Percentiles rank a stretch among this genome's conserved stretches.
These are phyloP conservation scores for Wickerhamiella spandovensis DNA, from an alignment of 805 yeast species.

Conservation along the genomic window DNA sequence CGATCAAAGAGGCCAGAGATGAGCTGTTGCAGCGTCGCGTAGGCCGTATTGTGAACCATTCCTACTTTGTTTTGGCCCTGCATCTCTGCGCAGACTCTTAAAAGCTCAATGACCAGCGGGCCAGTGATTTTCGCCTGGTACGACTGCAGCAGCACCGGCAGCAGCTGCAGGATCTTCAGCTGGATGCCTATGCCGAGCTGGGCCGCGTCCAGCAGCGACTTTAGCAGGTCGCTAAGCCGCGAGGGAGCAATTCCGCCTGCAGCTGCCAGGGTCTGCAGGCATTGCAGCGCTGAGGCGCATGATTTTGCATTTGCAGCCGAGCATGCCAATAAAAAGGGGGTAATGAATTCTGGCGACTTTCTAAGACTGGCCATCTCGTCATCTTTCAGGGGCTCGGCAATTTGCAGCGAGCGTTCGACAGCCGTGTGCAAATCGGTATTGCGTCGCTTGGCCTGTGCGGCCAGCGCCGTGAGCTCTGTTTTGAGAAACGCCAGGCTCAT, in stretches of 20 bases:
- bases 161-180: constrained; percentile 67
- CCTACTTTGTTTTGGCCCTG: constrained; percentile 56
- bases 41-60: constrained; percentile 78
- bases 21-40: constrained; percentile 84
- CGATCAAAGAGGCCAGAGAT: constrained; percentile 67
- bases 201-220: constrained; percentile 59
- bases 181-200: constrained; percentile 71
- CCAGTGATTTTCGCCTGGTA: constrained; percentile 47
- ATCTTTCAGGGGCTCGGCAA: constrained; percentile 8
- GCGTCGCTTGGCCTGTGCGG: constrained; percentile 59
- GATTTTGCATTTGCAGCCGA: constrained; percentile 63
- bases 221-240: constrained; percentile 41
- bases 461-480: constrained; percentile 45
- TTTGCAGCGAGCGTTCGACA: constrained; percentile 14
- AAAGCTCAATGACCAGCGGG: constrained; percentile 39
- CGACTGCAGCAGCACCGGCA: constrained; percentile 60
- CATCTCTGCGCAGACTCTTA: constrained; percentile 58
- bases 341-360: constrained; percentile 36
- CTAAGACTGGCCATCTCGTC: constrained; percentile 9
- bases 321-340: constrained; percentile 63
- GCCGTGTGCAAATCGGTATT: constrained; percentile 47
- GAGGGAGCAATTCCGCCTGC: constrained; percentile 40
- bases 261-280: constrained; percentile 48
- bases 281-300: constrained; percentile 56
- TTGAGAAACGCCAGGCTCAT: constrained; percentile 29